A percentile compares a stretch with the other conserved stretches of the same genome.
Conservation (phyloP, 2,329 filamentous ascomycete genomes). For the Exophiala calicioides region DNA sequence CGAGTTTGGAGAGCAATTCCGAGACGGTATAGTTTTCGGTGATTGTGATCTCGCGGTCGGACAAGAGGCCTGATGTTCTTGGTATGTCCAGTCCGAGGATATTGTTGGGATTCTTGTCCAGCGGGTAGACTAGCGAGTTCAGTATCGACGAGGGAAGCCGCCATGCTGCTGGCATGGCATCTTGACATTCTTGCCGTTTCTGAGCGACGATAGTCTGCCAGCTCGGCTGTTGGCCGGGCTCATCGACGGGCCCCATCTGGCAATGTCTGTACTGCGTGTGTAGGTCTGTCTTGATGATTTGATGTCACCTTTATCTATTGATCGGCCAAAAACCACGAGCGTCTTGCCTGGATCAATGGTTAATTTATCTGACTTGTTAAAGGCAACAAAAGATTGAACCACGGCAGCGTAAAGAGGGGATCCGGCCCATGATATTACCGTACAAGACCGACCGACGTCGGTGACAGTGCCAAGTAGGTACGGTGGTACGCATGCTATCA, state of each 20-base stretch:
- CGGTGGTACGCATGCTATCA: too few species aligned
- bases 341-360: too few species aligned
- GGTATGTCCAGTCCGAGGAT: constrained; percentile 40
- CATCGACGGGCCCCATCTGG: constrained; percentile 3
- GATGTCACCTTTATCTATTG: not conserved
- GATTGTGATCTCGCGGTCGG: constrained; percentile 47
- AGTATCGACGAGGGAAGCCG: constrained; percentile 25
- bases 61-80: constrained; percentile 46
- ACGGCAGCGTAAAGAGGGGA: too few species aligned
- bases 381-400: too few species aligned
- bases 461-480: too few species aligned
- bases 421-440: too few species aligned
- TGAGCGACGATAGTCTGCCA: constrained; percentile 25
- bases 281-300: constrained; percentile 13
- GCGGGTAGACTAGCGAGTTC: constrained; percentile 16
- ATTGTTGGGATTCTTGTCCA: constrained; percentile 25
- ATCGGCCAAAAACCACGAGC: too few species aligned
- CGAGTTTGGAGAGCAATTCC: constrained; percentile 35
- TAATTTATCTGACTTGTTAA: too few species aligned
- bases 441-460: too few species aligned
- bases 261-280: too few species aligned
- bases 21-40: constrained; percentile 52
- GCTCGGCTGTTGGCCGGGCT: not conserved
- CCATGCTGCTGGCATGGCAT: constrained; percentile 35
- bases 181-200: constrained; percentile 20